Base-by-base conservation (phyloP, 148 eudicot species). In the Diospyros kaki region DNA sequence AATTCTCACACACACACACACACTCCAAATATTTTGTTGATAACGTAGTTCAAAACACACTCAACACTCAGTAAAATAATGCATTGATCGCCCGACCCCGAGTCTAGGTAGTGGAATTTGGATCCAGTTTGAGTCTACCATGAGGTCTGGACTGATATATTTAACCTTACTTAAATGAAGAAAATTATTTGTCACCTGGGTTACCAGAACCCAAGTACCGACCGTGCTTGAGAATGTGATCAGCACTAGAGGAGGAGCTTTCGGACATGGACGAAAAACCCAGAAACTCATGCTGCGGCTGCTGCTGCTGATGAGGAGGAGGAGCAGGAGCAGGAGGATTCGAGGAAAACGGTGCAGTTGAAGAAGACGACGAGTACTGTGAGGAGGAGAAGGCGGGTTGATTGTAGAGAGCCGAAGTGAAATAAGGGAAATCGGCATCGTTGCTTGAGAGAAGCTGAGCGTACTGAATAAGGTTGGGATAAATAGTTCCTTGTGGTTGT, bases 361-460 rank as follows among this genome's bases (percentile, higher is more conserved):
- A 9, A 10, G 40, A 60, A 60, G 64, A 5, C 2, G 2, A 11
- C 41, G 12, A 55, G 64, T 6, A 6, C 64, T 5, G 6, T 2
- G 28, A 28, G 64, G 41, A 48, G 52, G 52, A 48, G 52, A 48
- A 8, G 5, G 52, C 17, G 3, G 13, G 41, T 66, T 66, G 69
- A 39, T 53, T 70, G 10, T 60, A 75, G 15, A 84, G 80, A 45
- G 73, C 77, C 5, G 87, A 75, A 73, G 81, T 69, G 58, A 78
- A 60, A 56, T 76, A 82, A 45, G 82, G 79, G 12, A 87, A 78
- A 42, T 82, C 77, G 48, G 71, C 84, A 58, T 87, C 90, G 44
- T 61, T 76, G 80, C 84, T 79, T 2, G 84, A 80, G 17, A 87
- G 79, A 15, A 87, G 76, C 50, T 82, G 83, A 2, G 90, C 90